A percentile compares a stretch with the other conserved stretches of the same genome.
Conservation (phyloP, 345 rosid species). For the Triadica sebifera region DNA sequence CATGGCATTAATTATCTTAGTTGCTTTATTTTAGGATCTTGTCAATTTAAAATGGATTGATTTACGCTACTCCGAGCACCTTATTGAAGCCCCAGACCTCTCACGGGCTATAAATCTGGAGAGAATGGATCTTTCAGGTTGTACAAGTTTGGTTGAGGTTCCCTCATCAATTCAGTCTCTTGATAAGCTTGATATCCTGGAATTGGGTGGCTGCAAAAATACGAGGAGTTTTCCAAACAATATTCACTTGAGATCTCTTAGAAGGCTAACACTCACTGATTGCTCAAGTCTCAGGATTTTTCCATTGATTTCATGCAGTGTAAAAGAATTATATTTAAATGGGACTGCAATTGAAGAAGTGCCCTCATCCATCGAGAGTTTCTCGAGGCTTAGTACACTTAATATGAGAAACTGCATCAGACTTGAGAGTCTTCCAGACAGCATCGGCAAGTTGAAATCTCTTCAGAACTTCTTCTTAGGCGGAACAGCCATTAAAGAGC, state of each 20-base stretch:
- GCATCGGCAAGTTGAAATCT: background rate
- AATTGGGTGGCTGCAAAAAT: background rate
- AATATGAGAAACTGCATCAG: background rate
- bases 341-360: conserved; percentile 6
- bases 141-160: conserved; percentile 6
- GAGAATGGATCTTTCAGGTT: background rate
- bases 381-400: background rate
- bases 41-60: conserved; percentile 5
- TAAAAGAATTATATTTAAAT: background rate
- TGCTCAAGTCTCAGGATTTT: background rate
- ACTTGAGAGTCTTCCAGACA: background rate
- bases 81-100: conserved; percentile 1
- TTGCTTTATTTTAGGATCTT: background rate
- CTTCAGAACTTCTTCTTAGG: background rate
- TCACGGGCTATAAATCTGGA: background rate
- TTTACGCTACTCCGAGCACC: background rate
- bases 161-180: conserved; percentile 8
- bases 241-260: conserved; percentile 5
- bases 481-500: background rate
- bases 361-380: background rate
- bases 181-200: background rate
- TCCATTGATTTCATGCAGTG: background rate
- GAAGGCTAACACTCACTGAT: background rate
- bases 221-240: background rate
- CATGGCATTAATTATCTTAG: background rate